phyloP scores from a whole-genome alignment of 2,329 filamentous ascomycete species.

The Nigrospora oryzae region DNA sequence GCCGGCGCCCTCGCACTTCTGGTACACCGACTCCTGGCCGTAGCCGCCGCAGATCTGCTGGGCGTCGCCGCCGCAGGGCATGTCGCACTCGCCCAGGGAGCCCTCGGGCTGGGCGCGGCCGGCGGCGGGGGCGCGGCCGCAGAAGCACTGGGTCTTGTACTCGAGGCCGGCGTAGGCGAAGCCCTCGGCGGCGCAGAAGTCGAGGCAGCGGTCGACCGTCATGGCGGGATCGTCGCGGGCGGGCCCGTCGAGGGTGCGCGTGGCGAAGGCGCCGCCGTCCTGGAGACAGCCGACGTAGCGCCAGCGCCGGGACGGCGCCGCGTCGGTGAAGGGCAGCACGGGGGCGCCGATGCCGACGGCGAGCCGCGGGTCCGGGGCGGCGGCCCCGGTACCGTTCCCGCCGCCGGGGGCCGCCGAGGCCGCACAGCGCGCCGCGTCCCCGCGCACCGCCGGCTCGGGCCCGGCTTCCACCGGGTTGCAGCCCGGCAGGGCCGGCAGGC shows the following conservation, averaged over 20 bases:
- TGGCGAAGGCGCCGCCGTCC: constrained; percentile 14
- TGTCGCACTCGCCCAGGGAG: constrained; percentile 31
- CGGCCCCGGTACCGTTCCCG: no score
- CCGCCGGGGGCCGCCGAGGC: constrained; percentile 10
- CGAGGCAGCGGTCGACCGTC: constrained; percentile 16
- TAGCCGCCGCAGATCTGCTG: constrained; percentile 27
- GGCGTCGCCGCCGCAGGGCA: constrained; percentile 27
- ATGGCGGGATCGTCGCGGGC: constrained; percentile 10
- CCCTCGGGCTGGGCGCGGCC: constrained; percentile 26
- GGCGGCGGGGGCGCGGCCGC: constrained; percentile 13
- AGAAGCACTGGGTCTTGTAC: constrained; percentile 16
- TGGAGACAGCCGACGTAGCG: constrained; percentile 42
- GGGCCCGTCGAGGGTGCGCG: constrained; percentile 16
- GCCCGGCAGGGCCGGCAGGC: constrained; percentile 40
- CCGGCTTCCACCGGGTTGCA: constrained; percentile 38
- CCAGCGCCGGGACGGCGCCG: constrained; percentile 34
- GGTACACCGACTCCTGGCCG: constrained; percentile 23
- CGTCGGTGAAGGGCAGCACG: constrained; percentile 32
- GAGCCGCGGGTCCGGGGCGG: no score
- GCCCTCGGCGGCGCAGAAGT: constrained; percentile 8
- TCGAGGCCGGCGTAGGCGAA: constrained; percentile 15
- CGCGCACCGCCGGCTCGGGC: constrained; percentile 11
- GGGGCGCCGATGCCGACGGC: constrained; percentile 24
- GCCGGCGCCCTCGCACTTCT: constrained; percentile 19
- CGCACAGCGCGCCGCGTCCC: constrained; percentile 22